Conservation (phyloP, 768 basidiomycete genomes). For the Termitomyces eurrhizus region DNA sequence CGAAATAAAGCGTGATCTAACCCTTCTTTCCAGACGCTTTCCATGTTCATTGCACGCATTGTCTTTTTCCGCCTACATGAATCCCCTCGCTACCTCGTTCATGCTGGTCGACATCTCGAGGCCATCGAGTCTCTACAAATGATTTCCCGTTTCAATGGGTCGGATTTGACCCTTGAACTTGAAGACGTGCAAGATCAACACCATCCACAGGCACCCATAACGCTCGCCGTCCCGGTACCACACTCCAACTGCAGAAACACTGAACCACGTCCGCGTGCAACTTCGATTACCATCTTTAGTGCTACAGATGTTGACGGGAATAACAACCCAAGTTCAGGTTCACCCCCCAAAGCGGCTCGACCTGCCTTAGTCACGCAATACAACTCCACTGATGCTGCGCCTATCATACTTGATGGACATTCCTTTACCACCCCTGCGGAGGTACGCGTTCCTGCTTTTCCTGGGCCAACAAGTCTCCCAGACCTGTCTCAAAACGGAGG, state of each 20-base stretch:
- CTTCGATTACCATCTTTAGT: slow-evolving; percentile 31
- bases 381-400: slow-evolving; percentile 29
- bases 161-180: slow-evolving; percentile 58
- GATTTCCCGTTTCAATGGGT: slow-evolving; percentile 86
- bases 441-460: slow-evolving; percentile 17
- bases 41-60: slow-evolving; percentile 85
- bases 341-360: slow-evolving; percentile 6
- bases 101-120: slow-evolving; percentile 80
- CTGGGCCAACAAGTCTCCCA: slow-evolving; percentile 5
- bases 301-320: slow-evolving; percentile 26
- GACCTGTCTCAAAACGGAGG: neutral
- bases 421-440: slow-evolving; percentile 22
- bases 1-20: no score
- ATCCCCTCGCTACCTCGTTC: slow-evolving; percentile 90
- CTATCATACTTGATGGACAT: slow-evolving; percentile 25
- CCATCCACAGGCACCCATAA: slow-evolving; percentile 12
- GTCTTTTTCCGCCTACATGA: slow-evolving; percentile 91
- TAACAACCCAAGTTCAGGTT: neutral
- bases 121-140: slow-evolving; percentile 79
- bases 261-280: slow-evolving; percentile 18
- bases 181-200: slow-evolving; percentile 63
- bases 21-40: slow-evolving; percentile 57
- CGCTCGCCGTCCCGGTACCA: slow-evolving; percentile 1
- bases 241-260: slow-evolving; percentile 1
- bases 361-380: slow-evolving; percentile 28